Evolutionary conservation across 768 basidiomycete species (phyloP).

Genomic region (Kwoniella heveanensis): DNA sequence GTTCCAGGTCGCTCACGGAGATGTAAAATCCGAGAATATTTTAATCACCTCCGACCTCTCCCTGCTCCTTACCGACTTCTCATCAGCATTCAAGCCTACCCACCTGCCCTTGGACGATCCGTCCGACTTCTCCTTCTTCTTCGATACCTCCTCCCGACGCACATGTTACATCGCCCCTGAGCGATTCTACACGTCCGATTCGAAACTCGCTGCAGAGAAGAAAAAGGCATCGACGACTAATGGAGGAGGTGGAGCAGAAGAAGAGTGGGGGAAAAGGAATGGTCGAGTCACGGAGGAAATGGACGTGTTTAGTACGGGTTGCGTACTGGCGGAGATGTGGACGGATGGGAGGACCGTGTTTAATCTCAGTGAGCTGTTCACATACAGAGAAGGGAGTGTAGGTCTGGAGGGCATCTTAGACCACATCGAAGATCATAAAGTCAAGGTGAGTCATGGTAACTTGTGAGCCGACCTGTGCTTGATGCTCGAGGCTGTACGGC

Average conservation of each 20-base stretch:
- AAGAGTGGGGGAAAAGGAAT: slow-evolving; percentile 65
- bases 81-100: slow-evolving; percentile 86
- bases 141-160: slow-evolving; percentile 88
- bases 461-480: too few species aligned
- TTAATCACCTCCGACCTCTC: slow-evolving; percentile 95
- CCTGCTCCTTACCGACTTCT: slow-evolving; percentile 93
- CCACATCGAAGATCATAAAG: slow-evolving; percentile 75
- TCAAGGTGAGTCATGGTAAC: slow-evolving; percentile 75
- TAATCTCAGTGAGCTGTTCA: slow-evolving; percentile 90
- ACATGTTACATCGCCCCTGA: slow-evolving; percentile 97
- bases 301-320: slow-evolving; percentile 95
- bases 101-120: slow-evolving; percentile 94
- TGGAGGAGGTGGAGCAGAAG: slow-evolving; percentile 26
- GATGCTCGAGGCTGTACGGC: too few species aligned
- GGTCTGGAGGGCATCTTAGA: slow-evolving; percentile 71
- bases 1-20: slow-evolving; percentile 84
- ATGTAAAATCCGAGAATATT: slow-evolving; percentile 96
- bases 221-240: slow-evolving; percentile 58
- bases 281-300: slow-evolving; percentile 88
- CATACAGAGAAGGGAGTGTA: slow-evolving; percentile 84
- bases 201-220: slow-evolving; percentile 73
- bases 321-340: slow-evolving; percentile 93
- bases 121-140: slow-evolving; percentile 95
- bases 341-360: slow-evolving; percentile 91
- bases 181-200: slow-evolving; percentile 82